Evolutionary conservation across 2,329 filamentous ascomycete genomes (phyloP).

Genomic region (Ramichloridium luteum): DNA sequence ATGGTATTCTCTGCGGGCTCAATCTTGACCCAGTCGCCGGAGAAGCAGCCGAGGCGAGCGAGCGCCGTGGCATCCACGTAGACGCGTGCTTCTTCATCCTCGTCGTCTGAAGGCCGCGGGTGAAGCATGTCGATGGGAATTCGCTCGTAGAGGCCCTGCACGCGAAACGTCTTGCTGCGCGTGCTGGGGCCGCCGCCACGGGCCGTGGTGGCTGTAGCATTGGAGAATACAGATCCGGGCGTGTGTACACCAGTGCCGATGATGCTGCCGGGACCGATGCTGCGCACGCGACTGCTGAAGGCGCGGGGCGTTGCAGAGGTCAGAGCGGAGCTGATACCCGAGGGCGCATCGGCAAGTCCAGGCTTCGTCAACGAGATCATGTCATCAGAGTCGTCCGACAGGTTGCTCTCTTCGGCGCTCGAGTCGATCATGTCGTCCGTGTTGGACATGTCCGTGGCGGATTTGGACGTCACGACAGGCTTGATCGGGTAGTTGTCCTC

Average conservation of each 20-base stretch:
- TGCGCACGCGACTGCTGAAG: conserved; percentile 56
- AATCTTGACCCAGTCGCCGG: conserved; percentile 87
- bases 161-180: conserved; percentile 70
- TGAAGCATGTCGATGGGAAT: conserved; percentile 72
- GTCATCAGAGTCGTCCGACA: conserved; percentile 87
- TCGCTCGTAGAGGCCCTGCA: conserved; percentile 58
- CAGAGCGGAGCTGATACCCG: conserved; percentile 67
- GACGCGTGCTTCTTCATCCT: conserved; percentile 74
- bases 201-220: conserved; percentile 72
- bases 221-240: conserved; percentile 80
- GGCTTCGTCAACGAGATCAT: conserved; percentile 83
- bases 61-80: conserved; percentile 83
- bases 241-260: conserved; percentile 36
- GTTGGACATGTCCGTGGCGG: conserved; percentile 30
- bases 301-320: conserved; percentile 73
- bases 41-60: conserved; percentile 88
- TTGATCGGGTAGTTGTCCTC: conserved; percentile 49
- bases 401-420: conserved; percentile 55
- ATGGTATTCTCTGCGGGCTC: conserved; percentile 66
- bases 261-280: conserved; percentile 41
- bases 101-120: conserved; percentile 69
- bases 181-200: conserved; percentile 54
- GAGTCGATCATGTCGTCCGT: conserved; percentile 46
- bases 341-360: conserved; percentile 61
- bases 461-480: conserved; percentile 27